Evolutionary conservation across 805 yeast genomes (phyloP), one percentile per base, ranked within the genome.

Genomic region (Hagleromyces aurorensis): DNA sequence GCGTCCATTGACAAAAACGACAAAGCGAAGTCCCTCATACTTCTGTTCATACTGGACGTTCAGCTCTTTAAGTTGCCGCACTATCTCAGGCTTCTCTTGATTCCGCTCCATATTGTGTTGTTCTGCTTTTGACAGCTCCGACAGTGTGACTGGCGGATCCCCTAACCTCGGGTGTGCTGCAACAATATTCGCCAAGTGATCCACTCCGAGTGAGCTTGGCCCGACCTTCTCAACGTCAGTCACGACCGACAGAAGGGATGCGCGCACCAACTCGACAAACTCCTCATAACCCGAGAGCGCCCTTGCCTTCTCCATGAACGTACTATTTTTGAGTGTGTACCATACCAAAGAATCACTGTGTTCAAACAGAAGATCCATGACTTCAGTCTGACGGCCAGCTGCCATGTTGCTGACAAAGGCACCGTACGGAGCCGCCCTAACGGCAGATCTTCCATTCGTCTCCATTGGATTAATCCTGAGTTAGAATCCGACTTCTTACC

Each of bases 151-250:
- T 32, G 57, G 64, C 3, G 75, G 64, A 3, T 81, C 82, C 1
- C 96, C 96, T 11, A 86, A 61, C 33, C 95, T 64, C 11, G 96
- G 96, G 57, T 86, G 96, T 0, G 96, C 94, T 1, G 83, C 77
- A n/a, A 87, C 73, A 33, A 87, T 84, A 21, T 67, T 59, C 24
- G 65, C 46, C 8, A 70, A 51, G 12, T 50, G 46, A 13, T 38
- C 43, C 6, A 37, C 39, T 23, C 34, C 29, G 13, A 33, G 35
- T 13, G 43, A 46, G 36, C 34, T 41, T 29, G 44, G 42, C 4
- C 38, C 44, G 23, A 42, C 56, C 10, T 21, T 34, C 19, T 54
- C 54, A 4, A 54, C 46, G 6, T 46, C 39, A 7, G 35, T 27
- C 6, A 63, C 47, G 19, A 66, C 53, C 9, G 38, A 27, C 3